A percentile compares a stretch with the other conserved stretches of the same genome.
These are phyloP conservation scores for Paraphaeosphaeria sporulosa DNA, from an alignment of 2,329 filamentous ascomycete species.

Conservation along the genomic window DNA sequence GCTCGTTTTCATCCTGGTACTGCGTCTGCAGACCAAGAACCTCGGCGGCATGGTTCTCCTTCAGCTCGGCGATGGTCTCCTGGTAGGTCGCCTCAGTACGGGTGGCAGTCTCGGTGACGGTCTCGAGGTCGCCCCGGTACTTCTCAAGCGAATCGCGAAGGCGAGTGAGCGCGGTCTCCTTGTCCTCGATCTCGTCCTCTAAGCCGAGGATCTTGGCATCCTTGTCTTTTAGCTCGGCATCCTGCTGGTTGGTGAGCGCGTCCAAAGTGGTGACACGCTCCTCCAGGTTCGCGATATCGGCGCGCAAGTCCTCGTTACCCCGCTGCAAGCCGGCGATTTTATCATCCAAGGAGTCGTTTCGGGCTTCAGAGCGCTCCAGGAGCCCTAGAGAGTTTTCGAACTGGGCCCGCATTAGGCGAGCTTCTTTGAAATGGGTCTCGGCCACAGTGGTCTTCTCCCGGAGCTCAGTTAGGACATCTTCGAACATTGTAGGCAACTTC, in stretches of 20 bases:
- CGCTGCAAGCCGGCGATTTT: slow-evolving; percentile 45
- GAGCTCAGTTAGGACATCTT: slow-evolving; percentile 47
- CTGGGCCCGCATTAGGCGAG: slow-evolving; percentile 48
- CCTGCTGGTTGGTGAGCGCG: slow-evolving; percentile 42
- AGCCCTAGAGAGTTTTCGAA: slow-evolving; percentile 39
- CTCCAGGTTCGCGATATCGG: slow-evolving; percentile 48
- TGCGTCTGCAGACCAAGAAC: slow-evolving; percentile 48
- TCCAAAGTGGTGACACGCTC: slow-evolving; percentile 35
- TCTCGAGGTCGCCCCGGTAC: slow-evolving; percentile 50
- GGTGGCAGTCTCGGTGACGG: slow-evolving; percentile 47
- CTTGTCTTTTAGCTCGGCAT: slow-evolving; percentile 41
- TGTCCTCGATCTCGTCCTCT: slow-evolving; percentile 39
- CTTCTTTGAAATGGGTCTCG: slow-evolving; percentile 45
- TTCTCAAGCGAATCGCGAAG: slow-evolving; percentile 49
- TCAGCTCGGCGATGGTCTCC: slow-evolving; percentile 47
- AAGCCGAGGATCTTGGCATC: slow-evolving; percentile 39
- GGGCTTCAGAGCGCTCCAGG: slow-evolving; percentile 42
- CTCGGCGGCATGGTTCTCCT: slow-evolving; percentile 47
- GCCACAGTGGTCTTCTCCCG: slow-evolving; percentile 38
- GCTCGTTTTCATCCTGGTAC: slow-evolving; percentile 47
- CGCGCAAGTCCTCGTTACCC: slow-evolving; percentile 47
- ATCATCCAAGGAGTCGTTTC: slow-evolving; percentile 46
- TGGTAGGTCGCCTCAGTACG: slow-evolving; percentile 51
- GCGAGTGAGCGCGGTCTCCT: slow-evolving; percentile 45
- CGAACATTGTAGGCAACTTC: slow-evolving; percentile 46